Evolutionary conservation across 352 stramenopile genomes (phyloP).

Genomic region (Pythium pyrilobum): DNA sequence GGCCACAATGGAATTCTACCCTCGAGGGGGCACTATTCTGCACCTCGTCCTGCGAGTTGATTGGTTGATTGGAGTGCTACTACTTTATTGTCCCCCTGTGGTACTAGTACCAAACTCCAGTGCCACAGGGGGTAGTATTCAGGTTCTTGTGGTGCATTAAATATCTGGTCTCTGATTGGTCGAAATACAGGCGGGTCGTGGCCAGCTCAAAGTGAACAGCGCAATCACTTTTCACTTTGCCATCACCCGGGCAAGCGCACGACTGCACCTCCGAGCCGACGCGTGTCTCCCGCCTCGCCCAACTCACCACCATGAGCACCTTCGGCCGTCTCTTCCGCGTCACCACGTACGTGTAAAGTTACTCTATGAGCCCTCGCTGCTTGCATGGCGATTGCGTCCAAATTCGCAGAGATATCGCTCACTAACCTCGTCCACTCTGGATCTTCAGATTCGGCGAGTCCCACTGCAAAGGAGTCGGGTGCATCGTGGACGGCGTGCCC

Average conservation of each 20-base stretch:
- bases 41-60: background rate
- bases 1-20: background rate
- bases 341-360: slow-evolving; percentile 72
- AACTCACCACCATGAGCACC: slow-evolving; percentile 65
- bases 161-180: slow-evolving; percentile 3
- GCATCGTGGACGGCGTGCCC: slow-evolving; percentile 96
- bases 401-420: background rate
- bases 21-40: slow-evolving; percentile 10
- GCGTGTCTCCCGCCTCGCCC: background rate
- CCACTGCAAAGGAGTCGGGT: slow-evolving; percentile 96
- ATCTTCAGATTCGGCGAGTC: slow-evolving; percentile 93
- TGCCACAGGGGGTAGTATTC: background rate
- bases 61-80: background rate
- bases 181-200: background rate
- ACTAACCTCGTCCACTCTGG: background rate
- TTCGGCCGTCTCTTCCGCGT: slow-evolving; percentile 98
- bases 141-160: slow-evolving; percentile 12
- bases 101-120: background rate
- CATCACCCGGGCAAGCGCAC: slow-evolving; percentile 1
- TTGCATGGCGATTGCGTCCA: background rate
- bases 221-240: slow-evolving; percentile 22
- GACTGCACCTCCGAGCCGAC: background rate
- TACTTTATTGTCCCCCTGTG: background rate
- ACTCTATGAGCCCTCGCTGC: background rate
- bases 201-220: background rate